These are phyloP conservation scores for Agastache rugosa DNA, from an alignment of 257 asterid species.

Conservation along the genomic window DNA sequence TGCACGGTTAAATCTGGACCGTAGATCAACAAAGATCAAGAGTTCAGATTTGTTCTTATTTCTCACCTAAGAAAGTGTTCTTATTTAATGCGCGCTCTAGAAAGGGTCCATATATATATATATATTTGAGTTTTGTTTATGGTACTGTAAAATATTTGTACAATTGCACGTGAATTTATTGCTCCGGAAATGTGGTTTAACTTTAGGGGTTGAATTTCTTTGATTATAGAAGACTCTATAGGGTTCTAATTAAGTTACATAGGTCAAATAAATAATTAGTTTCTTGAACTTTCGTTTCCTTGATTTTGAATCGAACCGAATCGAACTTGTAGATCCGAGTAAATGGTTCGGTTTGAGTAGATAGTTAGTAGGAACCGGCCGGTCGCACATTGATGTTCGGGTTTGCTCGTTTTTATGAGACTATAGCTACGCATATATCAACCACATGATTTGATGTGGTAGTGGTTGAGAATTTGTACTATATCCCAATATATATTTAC, in stretches of 20 bases:
- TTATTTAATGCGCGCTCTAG: no score
- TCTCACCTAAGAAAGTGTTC: no score
- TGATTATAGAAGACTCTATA: background rate
- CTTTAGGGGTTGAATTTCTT: background rate
- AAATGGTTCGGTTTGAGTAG: background rate
- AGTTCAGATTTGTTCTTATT: no score
- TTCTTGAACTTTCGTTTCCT: background rate
- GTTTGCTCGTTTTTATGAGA: background rate
- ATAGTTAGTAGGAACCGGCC: background rate
- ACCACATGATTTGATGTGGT: constrained; percentile 13
- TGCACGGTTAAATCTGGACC: no score
- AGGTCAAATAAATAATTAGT: background rate
- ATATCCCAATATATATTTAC: constrained; percentile 30
- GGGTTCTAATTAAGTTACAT: no score
- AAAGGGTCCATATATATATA: no score
- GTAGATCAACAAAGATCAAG: no score
- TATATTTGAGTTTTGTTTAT: background rate
- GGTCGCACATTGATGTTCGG: background rate
- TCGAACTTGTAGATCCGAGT: background rate
- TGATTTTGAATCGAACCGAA: background rate
- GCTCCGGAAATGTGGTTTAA: background rate
- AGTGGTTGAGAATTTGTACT: constrained; percentile 35
- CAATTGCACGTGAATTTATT: background rate
- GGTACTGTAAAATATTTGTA: background rate
- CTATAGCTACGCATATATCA: background rate